Conservation (phyloP, 2,329 filamentous ascomycete species). For the Curvularia lunata region DNA sequence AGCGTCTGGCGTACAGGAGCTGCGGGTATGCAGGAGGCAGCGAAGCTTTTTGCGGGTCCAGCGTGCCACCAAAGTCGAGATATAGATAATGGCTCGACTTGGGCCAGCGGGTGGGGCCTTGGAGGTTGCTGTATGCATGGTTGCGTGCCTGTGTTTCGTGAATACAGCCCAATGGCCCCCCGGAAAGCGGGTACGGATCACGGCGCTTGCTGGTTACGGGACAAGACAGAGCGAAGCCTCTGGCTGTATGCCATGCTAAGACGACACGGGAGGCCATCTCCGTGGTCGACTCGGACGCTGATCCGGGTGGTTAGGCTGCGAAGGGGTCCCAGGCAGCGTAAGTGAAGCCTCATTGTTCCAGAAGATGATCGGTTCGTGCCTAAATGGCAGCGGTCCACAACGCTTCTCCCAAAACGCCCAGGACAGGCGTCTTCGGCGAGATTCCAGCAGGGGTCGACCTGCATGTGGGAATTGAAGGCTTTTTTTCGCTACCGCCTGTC, state of each 20-base stretch:
- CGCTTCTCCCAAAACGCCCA: constrained; percentile 26
- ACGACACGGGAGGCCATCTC: constrained; percentile 27
- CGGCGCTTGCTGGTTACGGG: constrained; percentile 14
- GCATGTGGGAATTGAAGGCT: constrained; percentile 25
- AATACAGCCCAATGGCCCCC: constrained; percentile 27
- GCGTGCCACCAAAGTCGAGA: constrained; percentile 31
- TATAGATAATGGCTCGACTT: constrained; percentile 20
- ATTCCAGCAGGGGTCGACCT: constrained; percentile 27
- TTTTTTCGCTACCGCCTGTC: constrained; percentile 31
- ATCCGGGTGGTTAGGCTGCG: constrained; percentile 35
- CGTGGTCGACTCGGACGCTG: constrained; percentile 36
- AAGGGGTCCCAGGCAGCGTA: constrained; percentile 14
- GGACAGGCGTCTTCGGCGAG: constrained; percentile 27
- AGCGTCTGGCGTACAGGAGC: neutral
- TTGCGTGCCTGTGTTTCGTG: constrained; percentile 25
- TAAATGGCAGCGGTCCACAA: constrained; percentile 18
- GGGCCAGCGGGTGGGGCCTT: constrained; percentile 29
- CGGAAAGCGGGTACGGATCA: constrained; percentile 19
- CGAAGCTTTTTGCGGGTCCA: constrained; percentile 30
- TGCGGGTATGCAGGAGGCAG: constrained; percentile 14
- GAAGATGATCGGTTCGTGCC: constrained; percentile 24
- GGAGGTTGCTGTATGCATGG: constrained; percentile 24
- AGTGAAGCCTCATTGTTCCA: constrained; percentile 25
- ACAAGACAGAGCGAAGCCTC: constrained; percentile 28
- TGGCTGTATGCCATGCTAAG: constrained; percentile 26